Conservation (phyloP, 2,329 filamentous ascomycete species). For the Epichloe sibirici region DNA sequence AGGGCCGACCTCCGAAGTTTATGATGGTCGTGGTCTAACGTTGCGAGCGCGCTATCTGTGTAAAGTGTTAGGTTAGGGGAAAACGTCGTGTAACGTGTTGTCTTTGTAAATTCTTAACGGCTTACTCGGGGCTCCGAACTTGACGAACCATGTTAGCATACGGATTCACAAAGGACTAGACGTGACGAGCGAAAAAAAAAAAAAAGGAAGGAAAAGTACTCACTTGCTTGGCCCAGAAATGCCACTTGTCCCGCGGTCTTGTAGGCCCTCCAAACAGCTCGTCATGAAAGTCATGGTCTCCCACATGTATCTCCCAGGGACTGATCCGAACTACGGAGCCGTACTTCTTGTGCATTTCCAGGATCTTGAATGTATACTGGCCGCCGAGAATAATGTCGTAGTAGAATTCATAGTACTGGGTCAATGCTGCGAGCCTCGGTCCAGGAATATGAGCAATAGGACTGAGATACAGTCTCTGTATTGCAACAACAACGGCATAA, state of each 20-base stretch:
- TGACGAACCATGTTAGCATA: background rate
- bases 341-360: conserved; percentile 28
- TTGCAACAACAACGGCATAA: conserved; percentile 17
- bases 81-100: background rate
- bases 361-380: conserved; percentile 29
- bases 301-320: conserved; percentile 28
- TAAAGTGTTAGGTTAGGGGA: background rate
- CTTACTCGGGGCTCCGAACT: conserved; percentile 24
- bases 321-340: conserved; percentile 28
- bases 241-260: conserved; percentile 20
- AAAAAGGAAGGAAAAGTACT: background rate
- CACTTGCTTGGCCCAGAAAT: conserved; percentile 25
- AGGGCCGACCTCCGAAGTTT: conserved; percentile 22
- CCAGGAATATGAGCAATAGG: conserved; percentile 27
- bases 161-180: background rate
- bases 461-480: conserved; percentile 24
- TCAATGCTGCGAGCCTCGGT: conserved; percentile 26
- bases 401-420: conserved; percentile 29
- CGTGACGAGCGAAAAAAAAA: background rate
- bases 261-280: conserved; percentile 24
- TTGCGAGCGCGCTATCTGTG: conserved; percentile 22
- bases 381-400: conserved; percentile 30
- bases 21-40: conserved; percentile 22
- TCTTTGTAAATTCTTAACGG: background rate
- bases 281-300: conserved; percentile 25